Conservation (phyloP, 2,329 filamentous ascomycete species). For the Orbilia blumenaviensis region DNA sequence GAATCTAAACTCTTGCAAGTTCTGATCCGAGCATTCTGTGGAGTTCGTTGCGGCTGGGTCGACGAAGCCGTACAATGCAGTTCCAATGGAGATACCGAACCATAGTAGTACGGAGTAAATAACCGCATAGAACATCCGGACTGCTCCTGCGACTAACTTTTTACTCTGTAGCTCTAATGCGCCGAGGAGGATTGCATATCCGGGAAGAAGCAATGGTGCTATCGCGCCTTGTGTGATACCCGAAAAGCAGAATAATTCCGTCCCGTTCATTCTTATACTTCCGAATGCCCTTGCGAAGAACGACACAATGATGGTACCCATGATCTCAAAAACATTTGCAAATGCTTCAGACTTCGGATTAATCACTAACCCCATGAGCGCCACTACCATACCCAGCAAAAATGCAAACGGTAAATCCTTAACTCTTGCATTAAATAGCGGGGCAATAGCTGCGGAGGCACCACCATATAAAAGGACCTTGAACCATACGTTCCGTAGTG, state of each 20-base stretch:
- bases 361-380: conserved; percentile 76
- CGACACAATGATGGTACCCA: conserved; percentile 72
- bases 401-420: conserved; percentile 83
- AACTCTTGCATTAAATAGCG: conserved; percentile 79
- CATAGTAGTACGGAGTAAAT: conserved; percentile 78
- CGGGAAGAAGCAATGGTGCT: conserved; percentile 74
- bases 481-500: conserved; percentile 51
- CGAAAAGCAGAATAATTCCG: conserved; percentile 74
- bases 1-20: conserved; percentile 70
- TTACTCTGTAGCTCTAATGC: conserved; percentile 75
- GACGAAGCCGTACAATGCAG: conserved; percentile 71
- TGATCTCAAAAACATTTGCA: conserved; percentile 72
- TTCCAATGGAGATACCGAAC: conserved; percentile 76
- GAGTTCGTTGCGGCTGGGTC: conserved; percentile 66
- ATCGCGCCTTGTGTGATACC: conserved; percentile 76
- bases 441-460: conserved; percentile 78
- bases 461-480: conserved; percentile 76
- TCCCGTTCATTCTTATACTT: conserved; percentile 67
- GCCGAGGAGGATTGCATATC: conserved; percentile 68
- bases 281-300: conserved; percentile 76
- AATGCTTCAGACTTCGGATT: conserved; percentile 79
- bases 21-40: conserved; percentile 64
- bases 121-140: conserved; percentile 78
- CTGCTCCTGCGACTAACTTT: conserved; percentile 74
- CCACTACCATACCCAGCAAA: conserved; percentile 76